A percentile compares a stretch with the other conserved stretches of the same genome.
These are phyloP conservation scores for Asterophora lycoperdoides DNA, from an alignment of 768 basidiomycete genomes.

Conservation along the genomic window DNA sequence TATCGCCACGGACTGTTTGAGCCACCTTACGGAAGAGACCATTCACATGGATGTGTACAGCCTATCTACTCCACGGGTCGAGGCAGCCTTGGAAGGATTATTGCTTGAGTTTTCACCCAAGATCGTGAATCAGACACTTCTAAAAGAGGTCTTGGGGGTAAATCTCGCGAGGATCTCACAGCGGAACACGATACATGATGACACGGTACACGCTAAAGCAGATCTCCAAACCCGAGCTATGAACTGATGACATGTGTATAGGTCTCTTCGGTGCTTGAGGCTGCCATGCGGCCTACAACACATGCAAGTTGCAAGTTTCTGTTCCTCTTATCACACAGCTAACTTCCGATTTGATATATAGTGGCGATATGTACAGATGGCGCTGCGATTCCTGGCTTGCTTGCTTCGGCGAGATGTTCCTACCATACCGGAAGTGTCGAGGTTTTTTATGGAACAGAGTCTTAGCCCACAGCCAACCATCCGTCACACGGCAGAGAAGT, in stretches of 20 bases:
- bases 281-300: constrained; percentile 58
- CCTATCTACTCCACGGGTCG: constrained; percentile 44
- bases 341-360: constrained; percentile 24
- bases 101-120: constrained; percentile 44
- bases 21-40: constrained; percentile 59
- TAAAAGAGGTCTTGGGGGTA: constrained; percentile 42
- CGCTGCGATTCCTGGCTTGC: constrained; percentile 53
- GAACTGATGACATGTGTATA: constrained; percentile 24
- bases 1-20: constrained; percentile 59
- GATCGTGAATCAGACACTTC: constrained; percentile 38
- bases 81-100: constrained; percentile 45
- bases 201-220: constrained; percentile 39
- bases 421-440: constrained; percentile 48
- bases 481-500: constrained; percentile 63
- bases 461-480: constrained; percentile 71
- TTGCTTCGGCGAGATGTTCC: constrained; percentile 62
- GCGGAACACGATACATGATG: constrained; percentile 42
- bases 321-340: neutral
- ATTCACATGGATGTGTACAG: constrained; percentile 59
- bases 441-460: constrained; percentile 61
- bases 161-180: constrained; percentile 35
- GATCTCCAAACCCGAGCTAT: neutral
- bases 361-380: constrained; percentile 83
- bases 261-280: constrained; percentile 56
- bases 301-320: constrained; percentile 50